Evolutionary conservation across 2,329 filamentous ascomycete species (phyloP), one percentile per base, ranked within the genome.

Genomic region (Neurospora sp.): DNA sequence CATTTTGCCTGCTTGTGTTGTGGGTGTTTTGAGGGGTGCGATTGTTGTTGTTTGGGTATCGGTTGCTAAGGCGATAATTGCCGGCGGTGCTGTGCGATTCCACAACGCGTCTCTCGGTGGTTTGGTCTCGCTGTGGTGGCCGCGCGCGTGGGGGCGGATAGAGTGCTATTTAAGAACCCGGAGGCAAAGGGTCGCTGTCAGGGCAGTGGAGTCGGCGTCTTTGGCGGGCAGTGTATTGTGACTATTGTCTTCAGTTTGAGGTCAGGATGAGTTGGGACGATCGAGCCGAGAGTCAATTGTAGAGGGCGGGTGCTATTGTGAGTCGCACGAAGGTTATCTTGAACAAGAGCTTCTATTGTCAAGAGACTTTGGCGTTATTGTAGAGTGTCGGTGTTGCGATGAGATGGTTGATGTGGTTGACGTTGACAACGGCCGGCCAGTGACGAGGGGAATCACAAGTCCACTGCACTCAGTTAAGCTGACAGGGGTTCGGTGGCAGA

Each of bases 1-100:
- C 36, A 77, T 78, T 67, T 72, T 74, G 70, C 52, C 38, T 65
- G 66, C 8, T 69, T 46, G 52, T 10, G n/a, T 36, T 17, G 43
- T 39, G 19, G 8, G 33, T 11, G 15, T 39, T 15, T 8, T n/a
- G 12, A 8, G 39, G 19, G 19, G 33, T 43, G 28, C 23, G 11
- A 37, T 28, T 39, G n/a, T 39, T 17, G 41, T 66, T 62, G 40
- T 43, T 68, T 66, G 68, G 62, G 52, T 62, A 15, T n/a, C 52
- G 28, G 52, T 62, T 62, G 52, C 52, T 17, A 36, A 62, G 52
- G 52, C 52, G 52, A 62, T 62, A 17, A 28, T 62, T 62, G 52
- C 52, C 17, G 52, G 23, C 12, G 23, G 52, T 33, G 52, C 23
- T 62, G 28, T 62, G 52, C 12, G 28, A 62, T 33, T 62, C 15